Evolutionary conservation across 2,329 filamentous ascomycete species (phyloP).

Genomic region (Huntiella abstrusa): DNA sequence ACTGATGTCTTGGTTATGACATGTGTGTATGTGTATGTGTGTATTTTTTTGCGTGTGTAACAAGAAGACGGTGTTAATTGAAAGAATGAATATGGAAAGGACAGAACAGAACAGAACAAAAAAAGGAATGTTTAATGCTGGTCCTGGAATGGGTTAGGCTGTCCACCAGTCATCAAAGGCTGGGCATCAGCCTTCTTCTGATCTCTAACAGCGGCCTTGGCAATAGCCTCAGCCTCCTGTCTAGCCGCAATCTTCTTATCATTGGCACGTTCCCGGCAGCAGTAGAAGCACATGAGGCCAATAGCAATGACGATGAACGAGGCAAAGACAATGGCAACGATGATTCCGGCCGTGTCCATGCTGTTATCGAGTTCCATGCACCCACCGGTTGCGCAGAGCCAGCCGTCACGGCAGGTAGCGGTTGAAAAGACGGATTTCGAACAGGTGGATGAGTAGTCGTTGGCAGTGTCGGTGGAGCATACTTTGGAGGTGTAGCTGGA

Average conservation of each 20-base stretch:
- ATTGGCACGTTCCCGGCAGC: conserved; percentile 29
- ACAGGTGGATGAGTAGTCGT: conserved; percentile 21
- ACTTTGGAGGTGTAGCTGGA: conserved; percentile 18
- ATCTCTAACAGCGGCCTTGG: conserved; percentile 24
- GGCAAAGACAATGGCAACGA: conserved; percentile 30
- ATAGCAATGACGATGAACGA: conserved; percentile 21
- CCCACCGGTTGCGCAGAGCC: conserved; percentile 26
- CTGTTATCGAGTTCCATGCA: conserved; percentile 25
- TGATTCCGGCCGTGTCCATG: conserved; percentile 26
- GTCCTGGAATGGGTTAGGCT: conserved; percentile 22
- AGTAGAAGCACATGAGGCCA: conserved; percentile 28
- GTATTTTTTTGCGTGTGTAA: not conserved
- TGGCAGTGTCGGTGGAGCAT: conserved; percentile 15
- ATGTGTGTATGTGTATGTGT: not conserved
- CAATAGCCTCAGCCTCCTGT: conserved; percentile 31
- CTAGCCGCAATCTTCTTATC: conserved; percentile 26
- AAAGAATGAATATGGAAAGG: not conserved
- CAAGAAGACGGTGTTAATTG: not conserved
- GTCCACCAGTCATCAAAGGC: conserved; percentile 19
- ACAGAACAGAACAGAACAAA: not conserved
- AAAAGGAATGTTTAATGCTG: conserved; percentile 11
- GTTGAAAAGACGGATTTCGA: conserved; percentile 18
- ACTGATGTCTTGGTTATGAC: too few relatives aligned
- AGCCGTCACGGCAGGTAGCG: conserved; percentile 23
- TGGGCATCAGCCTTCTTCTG: conserved; percentile 22